Evolutionary conservation across 352 stramenopile species (phyloP), one percentile per base, ranked within the genome.

Genomic region (Aphanomyces invadans): DNA sequence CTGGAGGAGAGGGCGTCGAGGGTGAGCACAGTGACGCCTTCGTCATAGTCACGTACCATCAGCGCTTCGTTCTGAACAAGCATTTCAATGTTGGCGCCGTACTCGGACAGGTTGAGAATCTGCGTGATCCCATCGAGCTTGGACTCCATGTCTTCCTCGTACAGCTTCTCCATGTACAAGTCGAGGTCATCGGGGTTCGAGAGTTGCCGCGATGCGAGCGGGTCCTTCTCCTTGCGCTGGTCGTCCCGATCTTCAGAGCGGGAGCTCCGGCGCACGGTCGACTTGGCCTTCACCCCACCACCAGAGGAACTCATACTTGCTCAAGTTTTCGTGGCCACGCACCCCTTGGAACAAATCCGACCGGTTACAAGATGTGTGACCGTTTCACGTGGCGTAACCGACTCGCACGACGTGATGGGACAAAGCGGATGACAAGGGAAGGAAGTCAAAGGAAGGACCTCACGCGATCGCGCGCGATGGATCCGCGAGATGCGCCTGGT

Each of bases 1-100:
- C 84, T 90, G 52, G 62, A 26, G 53, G 17, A 21, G 17, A 17
- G 15, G 39, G 10, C 21, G 21, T 56, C n/a, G n/a, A n/a, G n/a
- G n/a, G n/a, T n/a, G n/a, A n/a, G n/a, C n/a, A n/a, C n/a, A 57
- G 51, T 57, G 29, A 48, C 23, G 19, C 39, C 17, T 48, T 62
- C 54, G 36, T 62, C 29, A n/a, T 51, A 51, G 21, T 53, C 3
- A 45, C 31, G 25, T 36, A 90, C 91, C 88, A 98, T 98, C 21
- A 98, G 80, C 44, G 94, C 81, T 36, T 97, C 85, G 68, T 98
- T 95, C 72, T 98, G 85, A 38, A 98, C 88, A 26, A 98, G 79
- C 38, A 84, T 73, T 59, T 97, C 90, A 29, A 98, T 89, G 68
- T 96, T 96, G 26, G 78, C 86, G 0, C 90, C 86, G 62, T 94